Conservation (phyloP, 2,329 filamentous ascomycete species). For the Talaromyces albobiverticillius region DNA sequence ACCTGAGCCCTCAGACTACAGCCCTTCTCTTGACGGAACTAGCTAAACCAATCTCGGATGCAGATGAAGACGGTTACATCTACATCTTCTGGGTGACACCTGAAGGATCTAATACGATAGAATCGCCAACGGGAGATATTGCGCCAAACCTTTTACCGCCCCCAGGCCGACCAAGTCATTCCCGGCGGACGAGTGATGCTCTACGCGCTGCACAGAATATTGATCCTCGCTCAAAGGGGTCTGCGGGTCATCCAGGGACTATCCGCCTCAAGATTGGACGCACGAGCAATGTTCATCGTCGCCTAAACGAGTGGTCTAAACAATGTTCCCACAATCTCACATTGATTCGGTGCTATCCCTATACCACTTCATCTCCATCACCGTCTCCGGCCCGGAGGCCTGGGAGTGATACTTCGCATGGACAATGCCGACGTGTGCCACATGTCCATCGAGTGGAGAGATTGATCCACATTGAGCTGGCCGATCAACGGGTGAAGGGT, state of each 20-base stretch:
- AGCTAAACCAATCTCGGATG: slow-evolving; percentile 67
- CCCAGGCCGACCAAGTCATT: slow-evolving; percentile 25
- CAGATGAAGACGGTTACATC: slow-evolving; percentile 85
- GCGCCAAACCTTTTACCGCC: slow-evolving; percentile 60
- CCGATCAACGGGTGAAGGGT: slow-evolving; percentile 54
- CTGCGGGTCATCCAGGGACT: slow-evolving; percentile 49
- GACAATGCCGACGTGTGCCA: slow-evolving; percentile 64
- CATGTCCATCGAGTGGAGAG: slow-evolving; percentile 86
- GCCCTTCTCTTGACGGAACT: slow-evolving; percentile 74
- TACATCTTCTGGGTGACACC: slow-evolving; percentile 98
- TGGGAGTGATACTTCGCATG: slow-evolving; percentile 17
- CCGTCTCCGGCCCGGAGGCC: slow-evolving; percentile 16
- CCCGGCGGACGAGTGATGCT: slow-evolving; percentile 35
- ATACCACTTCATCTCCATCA: slow-evolving; percentile 43
- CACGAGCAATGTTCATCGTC: slow-evolving; percentile 78
- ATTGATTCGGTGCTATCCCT: slow-evolving; percentile 88
- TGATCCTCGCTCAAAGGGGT: slow-evolving; percentile 29
- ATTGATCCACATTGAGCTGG: slow-evolving; percentile 86
- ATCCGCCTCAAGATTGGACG: slow-evolving; percentile 66
- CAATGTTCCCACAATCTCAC: slow-evolving; percentile 90
- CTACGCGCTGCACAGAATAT: slow-evolving; percentile 35
- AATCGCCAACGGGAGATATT: slow-evolving; percentile 54
- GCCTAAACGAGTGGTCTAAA: slow-evolving; percentile 87
- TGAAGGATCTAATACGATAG: slow-evolving; percentile 45
- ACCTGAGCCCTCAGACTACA: slow-evolving; percentile 64